Conservation (phyloP, 108 stramenopile species). For the Nitzschia sp. region DNA sequence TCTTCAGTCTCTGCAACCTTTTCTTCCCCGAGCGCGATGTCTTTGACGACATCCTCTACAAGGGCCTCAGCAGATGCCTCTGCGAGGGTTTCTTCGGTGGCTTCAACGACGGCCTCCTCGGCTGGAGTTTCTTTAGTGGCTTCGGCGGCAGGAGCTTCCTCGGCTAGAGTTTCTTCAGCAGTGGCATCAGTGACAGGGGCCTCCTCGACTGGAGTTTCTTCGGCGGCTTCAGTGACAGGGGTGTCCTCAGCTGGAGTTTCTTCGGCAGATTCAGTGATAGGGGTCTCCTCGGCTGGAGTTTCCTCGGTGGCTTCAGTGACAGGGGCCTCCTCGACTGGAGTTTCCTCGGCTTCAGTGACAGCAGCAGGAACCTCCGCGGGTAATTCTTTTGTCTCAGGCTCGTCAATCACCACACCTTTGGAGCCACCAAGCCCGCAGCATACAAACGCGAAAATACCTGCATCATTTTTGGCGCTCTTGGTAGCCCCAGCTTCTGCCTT, state of each 20-base stretch:
- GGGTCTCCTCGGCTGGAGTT: background rate
- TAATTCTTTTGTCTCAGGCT: too few relatives aligned
- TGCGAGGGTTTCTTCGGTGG: background rate
- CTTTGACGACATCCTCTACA: background rate
- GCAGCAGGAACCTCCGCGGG: too few relatives aligned
- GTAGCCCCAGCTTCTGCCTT: background rate
- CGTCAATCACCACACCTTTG: too few relatives aligned
- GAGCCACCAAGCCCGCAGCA: too few relatives aligned
- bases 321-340: background rate
- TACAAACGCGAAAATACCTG: background rate
- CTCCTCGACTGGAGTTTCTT: background rate
- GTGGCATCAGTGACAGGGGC: background rate
- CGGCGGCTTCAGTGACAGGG: background rate
- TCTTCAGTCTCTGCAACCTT: background rate
- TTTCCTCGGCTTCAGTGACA: background rate
- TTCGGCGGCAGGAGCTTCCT: background rate
- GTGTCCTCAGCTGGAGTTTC: background rate
- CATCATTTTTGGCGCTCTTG: background rate
- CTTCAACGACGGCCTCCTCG: background rate
- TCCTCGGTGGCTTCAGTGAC: background rate
- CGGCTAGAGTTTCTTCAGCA: background rate
- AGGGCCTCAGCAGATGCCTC: background rate
- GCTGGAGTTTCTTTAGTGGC: background rate
- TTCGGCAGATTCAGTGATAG: background rate
- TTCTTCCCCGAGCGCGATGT: background rate